Base-by-base conservation (phyloP, 2,329 filamentous ascomycete species). In the Ilyonectria destructans region DNA sequence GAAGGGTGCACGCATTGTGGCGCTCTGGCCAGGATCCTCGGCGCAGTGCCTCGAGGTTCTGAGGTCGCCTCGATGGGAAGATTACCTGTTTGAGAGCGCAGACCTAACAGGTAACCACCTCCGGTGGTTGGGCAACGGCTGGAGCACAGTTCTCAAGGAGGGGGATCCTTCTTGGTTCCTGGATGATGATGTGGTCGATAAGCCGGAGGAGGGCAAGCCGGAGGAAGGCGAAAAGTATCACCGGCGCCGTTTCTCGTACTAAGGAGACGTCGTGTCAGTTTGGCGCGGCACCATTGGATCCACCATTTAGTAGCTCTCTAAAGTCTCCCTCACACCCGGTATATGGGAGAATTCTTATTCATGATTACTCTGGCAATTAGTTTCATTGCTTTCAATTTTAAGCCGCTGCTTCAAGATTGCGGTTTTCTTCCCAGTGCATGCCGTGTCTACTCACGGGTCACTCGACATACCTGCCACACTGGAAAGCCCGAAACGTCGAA, bases 161-260 rank as follows among this genome's bases (percentile, higher is more conserved):
- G 68, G 68, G 0, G 65, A 69, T 12, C 56, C 68, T 12, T 65
- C 68, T 6, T 69, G 68, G 68, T 69, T 68, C n/a, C n/a, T 69
- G 9, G 65, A 69, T 2, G 3, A 49, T 6, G 65, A 69, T n/a
- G 40, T 61, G 10, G 48, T 65, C 12, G 68, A 69, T n/a, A 52
- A 40, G 6, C 68, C 68, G 4, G 35, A 54, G 1, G 68, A 68
- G 2, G 55, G 33, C n/a, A 61, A 40, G 31, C 68, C 68, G 0
- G 68, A 69, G 37, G 43, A 64, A 17, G 37, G 59, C 3, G 63
- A 67, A 40, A 46, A 59, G 2, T 69, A 69, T 37, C 19, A 33
- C 5, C 45, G 17, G 21, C 29, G 67, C 2, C 67, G 63, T 7
- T 69, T 67, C 21, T 67, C 64, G 33, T 55, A 67, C 13, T 69